Base-by-base conservation (phyloP, 1,284 basidiomycete species). In the Tetrapyrgos nigripes region DNA sequence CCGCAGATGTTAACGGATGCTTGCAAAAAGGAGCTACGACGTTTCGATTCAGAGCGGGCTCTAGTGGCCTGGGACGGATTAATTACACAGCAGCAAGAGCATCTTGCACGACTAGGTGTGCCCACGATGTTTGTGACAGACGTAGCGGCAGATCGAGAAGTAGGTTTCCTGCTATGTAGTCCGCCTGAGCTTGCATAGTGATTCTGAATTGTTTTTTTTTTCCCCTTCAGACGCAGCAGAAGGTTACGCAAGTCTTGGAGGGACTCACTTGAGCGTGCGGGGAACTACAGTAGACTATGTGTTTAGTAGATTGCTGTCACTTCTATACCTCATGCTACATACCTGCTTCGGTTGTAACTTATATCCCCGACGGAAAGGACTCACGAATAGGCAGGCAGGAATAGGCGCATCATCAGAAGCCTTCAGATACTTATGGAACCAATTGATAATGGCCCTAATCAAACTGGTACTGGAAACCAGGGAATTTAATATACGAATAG, bases 61-160 rank as follows among this genome's bases (percentile, higher is more conserved):
- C 69, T 92, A 6, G 77, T 83, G 8, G 88, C 89, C 10, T 93
- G 91, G 90, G 91, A 90, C 66, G 83, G 81, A 23, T 78, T 93
- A n/a, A 71, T 87, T 31, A 73, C 82, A 50, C 84, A 83, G 64
- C 91, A 93, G 70, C 91, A 93, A 73, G 68, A 74, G 1, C 73
- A 81, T 26, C 76, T 93, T 43, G 84, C 85, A 66, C 69, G 78
- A 28, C 74, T 88, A 35, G 77, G 80, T 40, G 83, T 93, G 13
- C 91, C 91, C 14, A 79, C 84, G 2, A 92, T 93, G 87, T 90
- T 83, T 69, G 70, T 76, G 14, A 86, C 87, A 1, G 70, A 69
- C 33, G 77, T 79, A 45, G 66, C 66, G 37, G 65, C 75, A 9
- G 82, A 86, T 65, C 73, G 80, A 74, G 81, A 91, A 79, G 91